Evolutionary conservation across 2,329 filamentous ascomycete species (phyloP).

Genomic region (Colletotrichum sp.): DNA sequence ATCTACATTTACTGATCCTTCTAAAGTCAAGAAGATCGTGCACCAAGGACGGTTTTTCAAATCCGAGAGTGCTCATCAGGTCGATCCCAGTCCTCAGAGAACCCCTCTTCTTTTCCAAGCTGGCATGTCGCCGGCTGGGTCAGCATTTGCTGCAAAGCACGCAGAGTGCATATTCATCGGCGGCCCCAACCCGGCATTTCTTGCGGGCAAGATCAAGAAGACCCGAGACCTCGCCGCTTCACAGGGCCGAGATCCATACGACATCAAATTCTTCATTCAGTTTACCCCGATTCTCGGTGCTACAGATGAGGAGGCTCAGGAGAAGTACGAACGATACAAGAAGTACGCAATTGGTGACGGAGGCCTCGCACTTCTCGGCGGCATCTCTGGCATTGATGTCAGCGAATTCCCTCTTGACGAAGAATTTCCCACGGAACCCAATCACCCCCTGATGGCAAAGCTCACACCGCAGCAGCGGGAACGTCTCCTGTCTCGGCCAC

Average conservation of each 20-base stretch:
- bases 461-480: background rate
- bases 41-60: conserved; percentile 4
- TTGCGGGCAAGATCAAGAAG: background rate
- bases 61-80: background rate
- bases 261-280: background rate
- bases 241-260: background rate
- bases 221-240: background rate
- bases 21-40: conserved; percentile 14
- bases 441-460: conserved; percentile 4
- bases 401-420: conserved; percentile 26
- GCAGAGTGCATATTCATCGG: conserved; percentile 27
- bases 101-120: conserved; percentile 29
- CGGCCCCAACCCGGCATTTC: conserved; percentile 19
- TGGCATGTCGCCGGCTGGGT: conserved; percentile 25
- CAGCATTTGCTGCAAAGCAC: conserved; percentile 25
- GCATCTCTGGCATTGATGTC: conserved; percentile 30
- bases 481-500: background rate
- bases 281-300: conserved; percentile 24
- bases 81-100: background rate
- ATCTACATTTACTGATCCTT: background rate
- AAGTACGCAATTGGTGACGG: conserved; percentile 24
- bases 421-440: conserved; percentile 11
- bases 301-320: conserved; percentile 25
- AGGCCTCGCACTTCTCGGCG: conserved; percentile 28
- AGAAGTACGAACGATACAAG: conserved; percentile 22